phyloP scores from a whole-genome alignment of 345 rosid species.

The Gossypium anomalum region DNA sequence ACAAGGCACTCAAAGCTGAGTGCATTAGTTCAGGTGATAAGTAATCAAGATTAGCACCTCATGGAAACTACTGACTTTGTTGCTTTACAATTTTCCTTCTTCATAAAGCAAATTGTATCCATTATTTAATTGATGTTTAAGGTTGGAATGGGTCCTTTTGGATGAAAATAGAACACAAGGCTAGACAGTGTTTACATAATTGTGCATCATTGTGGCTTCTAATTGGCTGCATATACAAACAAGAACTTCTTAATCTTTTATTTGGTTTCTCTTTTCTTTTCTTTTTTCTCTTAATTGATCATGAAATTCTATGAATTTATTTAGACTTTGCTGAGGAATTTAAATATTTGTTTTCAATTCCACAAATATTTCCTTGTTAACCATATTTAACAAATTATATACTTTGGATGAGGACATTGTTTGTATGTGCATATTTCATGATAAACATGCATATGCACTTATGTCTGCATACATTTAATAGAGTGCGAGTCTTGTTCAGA shows the following conservation, averaged over 20 bases:
- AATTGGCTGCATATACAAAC: background rate
- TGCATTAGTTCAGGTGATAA: background rate
- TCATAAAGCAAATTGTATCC: background rate
- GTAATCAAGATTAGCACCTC: background rate
- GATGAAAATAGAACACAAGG: background rate
- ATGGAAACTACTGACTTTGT: background rate
- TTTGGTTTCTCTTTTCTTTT: background rate
- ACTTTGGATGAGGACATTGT: too few species aligned
- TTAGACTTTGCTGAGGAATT: background rate
- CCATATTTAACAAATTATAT: too few species aligned
- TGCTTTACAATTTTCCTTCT: background rate
- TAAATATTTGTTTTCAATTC: background rate
- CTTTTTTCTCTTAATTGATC: background rate
- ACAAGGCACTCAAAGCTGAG: background rate
- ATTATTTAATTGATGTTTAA: background rate
- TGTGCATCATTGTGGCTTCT: background rate
- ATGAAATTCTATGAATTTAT: background rate
- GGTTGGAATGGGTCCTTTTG: background rate
- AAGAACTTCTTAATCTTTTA: background rate
- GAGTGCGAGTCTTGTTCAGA: background rate
- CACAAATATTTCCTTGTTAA: too few species aligned
- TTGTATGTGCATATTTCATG: too few species aligned
- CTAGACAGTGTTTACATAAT: background rate
- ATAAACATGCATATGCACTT: background rate
- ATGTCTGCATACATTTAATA: background rate